Base-by-base conservation (phyloP, 805 yeast genomes). In the Candida boleticola region DNA sequence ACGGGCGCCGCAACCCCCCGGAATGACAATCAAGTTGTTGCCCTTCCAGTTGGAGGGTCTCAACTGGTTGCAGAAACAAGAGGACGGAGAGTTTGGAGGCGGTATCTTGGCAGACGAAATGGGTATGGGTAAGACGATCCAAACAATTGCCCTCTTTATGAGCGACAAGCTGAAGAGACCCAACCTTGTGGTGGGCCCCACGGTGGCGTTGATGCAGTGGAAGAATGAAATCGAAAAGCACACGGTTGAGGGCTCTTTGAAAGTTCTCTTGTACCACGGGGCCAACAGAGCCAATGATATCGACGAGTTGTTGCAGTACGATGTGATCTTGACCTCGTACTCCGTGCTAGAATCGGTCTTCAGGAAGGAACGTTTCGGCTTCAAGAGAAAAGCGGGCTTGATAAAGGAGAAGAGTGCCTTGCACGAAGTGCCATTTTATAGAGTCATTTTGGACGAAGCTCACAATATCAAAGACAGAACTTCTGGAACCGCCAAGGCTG, bases 121-220 rank as follows among this genome's bases (percentile, higher is more conserved):
- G 99, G 99, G 99, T 29, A 92, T 93, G 98, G 99, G 99, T 48
- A 93, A 93, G 55, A 93, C 99, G 0, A 90, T 93, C 38, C 99
- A 93, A 64, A 92, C 96, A 29, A 92, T 93, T 47, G 93, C 95
- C 0, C 64, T 93, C 35, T 78, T 93, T 56, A 79, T 90, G 80
- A 62, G 73, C 36, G 95, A 89, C 60, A 58, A 73, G 38, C 54
- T 68, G 0, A 82, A 80, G 50, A 67, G 79, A 9, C 97, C 97
- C 7, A 87, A 83, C 50, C 66, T 93, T 46, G 98, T 93, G 4
- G 85, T 93, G 16, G 98, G 97, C 0, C 99, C 99, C 0, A 92
- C 99, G 0, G 99, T 93, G n/a, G 98, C 98, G 0, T 67, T 93
- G 36, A 87, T 93, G 85, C 99, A 93, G 61, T 93, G 99, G 99